Evolutionary conservation across 768 basidiomycete species (phyloP).

Genomic region (Boletus rubroflammeus): DNA sequence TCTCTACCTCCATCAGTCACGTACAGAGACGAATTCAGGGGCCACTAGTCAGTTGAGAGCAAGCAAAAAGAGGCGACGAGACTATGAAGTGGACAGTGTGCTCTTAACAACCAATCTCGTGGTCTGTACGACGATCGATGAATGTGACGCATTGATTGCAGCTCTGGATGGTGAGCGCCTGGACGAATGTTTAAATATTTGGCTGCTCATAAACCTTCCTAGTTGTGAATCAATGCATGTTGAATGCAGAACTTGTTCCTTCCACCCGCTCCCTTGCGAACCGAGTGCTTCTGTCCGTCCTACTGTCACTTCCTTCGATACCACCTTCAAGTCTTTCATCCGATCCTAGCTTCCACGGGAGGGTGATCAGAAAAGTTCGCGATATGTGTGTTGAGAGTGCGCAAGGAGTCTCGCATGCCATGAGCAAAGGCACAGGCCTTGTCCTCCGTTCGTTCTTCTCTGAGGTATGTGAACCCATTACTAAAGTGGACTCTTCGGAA

Average conservation of each 20-base stretch:
- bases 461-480: constrained; percentile 28
- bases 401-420: constrained; percentile 50
- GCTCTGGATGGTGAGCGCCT: constrained; percentile 56
- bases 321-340: constrained; percentile 52
- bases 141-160: constrained; percentile 49
- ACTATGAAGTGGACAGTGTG: constrained; percentile 73
- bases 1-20: constrained; percentile 42
- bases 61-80: constrained; percentile 65
- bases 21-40: constrained; percentile 24
- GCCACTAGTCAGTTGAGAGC: constrained; percentile 39
- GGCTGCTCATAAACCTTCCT: constrained; percentile 6
- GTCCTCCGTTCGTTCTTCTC: constrained; percentile 41
- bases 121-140: constrained; percentile 46
- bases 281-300: constrained; percentile 55
- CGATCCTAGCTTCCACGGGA: constrained; percentile 46
- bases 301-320: constrained; percentile 54
- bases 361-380: constrained; percentile 46
- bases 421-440: constrained; percentile 61
- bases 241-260: constrained; percentile 47
- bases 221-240: constrained; percentile 52
- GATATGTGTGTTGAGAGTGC: constrained; percentile 45
- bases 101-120: constrained; percentile 49
- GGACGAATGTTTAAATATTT: neutral
- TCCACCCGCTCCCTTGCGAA: constrained; percentile 56
- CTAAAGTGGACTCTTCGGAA: neutral